Base-by-base conservation (phyloP, 768 basidiomycete species). In the Collybia nuda region DNA sequence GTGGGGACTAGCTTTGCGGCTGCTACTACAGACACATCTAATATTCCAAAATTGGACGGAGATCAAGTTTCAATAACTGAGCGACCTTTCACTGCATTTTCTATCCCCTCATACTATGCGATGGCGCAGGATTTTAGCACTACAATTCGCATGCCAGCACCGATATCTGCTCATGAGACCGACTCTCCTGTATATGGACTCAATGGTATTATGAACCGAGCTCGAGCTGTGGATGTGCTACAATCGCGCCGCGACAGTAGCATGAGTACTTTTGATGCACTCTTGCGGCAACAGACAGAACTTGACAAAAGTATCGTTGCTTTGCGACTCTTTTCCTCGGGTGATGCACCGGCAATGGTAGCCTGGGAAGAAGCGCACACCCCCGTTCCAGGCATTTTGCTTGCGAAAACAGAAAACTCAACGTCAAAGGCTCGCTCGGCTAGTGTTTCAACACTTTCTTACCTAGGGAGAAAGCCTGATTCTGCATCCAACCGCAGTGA, bases 281-380 rank as follows among this genome's bases (percentile, higher is more conserved):
- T 88, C 28, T 57, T 83, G 38, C 79, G 80, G 19, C 79, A 85
- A 58, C 84, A 86, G 61, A 75, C 64, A 2, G 83, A 87, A 53
- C 71, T 89, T 44, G 86, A 87, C 57, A 71, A 71, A 60, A 85
- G 76, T 50, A 86, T 89, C 45, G 80, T 80, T 23, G 78, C 76
- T 29, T 69, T 89, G 40, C 75, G 72, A 38, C 51, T 79, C 21
- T 75, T 80, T 54, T 72, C 76, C 32, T 60, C 66, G 6, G 40
- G 41, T 15, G 41, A 45, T 15, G 45, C 43, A 19, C 36, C 56
- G 2, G 21, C 51, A 17, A 26, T 35, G 17, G 43, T 39, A 24
- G 47, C 49, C 45, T 24, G 48, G 11, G 32, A 2, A 14, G 17
- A 52, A 23, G 48, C 52, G 39, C 18, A 39, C 6, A 11, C 12